A percentile compares a stretch with the other conserved stretches of the same genome.
Conservation (phyloP, 805 yeast species). For the Tanozyma kutaoensis region DNA sequence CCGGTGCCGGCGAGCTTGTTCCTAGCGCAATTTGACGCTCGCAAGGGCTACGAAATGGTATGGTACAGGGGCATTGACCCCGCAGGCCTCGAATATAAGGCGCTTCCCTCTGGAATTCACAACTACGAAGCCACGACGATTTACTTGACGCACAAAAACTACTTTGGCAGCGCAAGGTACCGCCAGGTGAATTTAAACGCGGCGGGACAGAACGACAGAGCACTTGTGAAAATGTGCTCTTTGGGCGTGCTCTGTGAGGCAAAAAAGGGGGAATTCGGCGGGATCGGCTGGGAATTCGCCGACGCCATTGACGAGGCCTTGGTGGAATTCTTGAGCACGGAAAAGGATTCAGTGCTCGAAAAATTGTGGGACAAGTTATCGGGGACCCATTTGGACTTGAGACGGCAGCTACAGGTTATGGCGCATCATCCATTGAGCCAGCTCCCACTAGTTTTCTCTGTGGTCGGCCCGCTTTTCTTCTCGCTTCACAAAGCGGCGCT, state of each 20-base stretch:
- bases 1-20: constrained; percentile 18
- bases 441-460: constrained; percentile 32
- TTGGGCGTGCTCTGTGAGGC: constrained; percentile 48
- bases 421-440: constrained; percentile 27
- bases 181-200: constrained; percentile 9
- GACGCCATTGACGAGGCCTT: constrained; percentile 18
- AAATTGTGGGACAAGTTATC: constrained; percentile 6
- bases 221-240: constrained; percentile 45
- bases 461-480: constrained; percentile 54
- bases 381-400: neutral
- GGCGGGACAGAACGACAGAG: constrained; percentile 8
- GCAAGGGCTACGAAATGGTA: constrained; percentile 21
- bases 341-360: constrained; percentile 8
- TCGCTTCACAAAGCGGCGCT: constrained; percentile 51
- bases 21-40: constrained; percentile 21
- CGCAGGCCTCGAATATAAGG: constrained; percentile 23
- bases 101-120: constrained; percentile 28
- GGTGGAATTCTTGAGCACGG: constrained; percentile 8
- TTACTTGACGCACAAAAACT: constrained; percentile 15
- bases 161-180: constrained; percentile 23
- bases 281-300: constrained; percentile 31
- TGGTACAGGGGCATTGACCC: constrained; percentile 14
- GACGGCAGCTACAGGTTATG: neutral
- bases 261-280: constrained; percentile 12
- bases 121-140: constrained; percentile 16